Evolutionary conservation across 345 rosid genomes (phyloP).

Genomic region (Anastatica hierochuntica): DNA sequence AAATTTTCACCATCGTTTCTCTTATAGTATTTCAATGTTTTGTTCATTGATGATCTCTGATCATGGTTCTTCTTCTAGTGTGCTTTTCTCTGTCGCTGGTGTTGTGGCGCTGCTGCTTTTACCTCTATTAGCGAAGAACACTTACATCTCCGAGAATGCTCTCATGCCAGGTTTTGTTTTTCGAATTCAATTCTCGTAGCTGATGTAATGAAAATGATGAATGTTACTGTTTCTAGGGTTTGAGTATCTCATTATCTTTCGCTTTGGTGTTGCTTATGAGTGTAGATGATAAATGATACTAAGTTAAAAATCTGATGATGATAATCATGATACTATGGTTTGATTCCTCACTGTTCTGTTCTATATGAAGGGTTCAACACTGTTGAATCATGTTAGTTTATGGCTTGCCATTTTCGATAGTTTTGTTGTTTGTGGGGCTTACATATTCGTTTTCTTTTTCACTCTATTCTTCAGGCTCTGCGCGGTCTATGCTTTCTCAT

Average conservation of each 20-base stretch:
- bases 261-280: no score
- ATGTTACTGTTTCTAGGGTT: not conserved
- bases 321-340: not conserved
- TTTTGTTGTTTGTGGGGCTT: not conserved
- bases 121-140: conserved; percentile 85
- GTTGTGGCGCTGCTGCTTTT: conserved; percentile 59
- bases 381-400: not conserved
- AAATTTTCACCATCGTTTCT: not conserved
- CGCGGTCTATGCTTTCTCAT: conserved; percentile 70
- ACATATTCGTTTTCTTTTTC: not conserved
- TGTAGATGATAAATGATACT: no score
- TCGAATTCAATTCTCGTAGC: not conserved
- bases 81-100: conserved; percentile 66
- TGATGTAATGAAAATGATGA: not conserved
- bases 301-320: no score
- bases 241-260: not conserved
- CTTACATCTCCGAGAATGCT: conserved; percentile 95
- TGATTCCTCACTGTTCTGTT: not conserved
- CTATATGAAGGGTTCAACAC: not conserved
- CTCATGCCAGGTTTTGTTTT: conserved; percentile 71
- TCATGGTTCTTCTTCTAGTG: conserved; percentile 39
- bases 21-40: not conserved
- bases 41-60: not conserved
- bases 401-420: not conserved
- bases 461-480: conserved; percentile 49